Evolutionary conservation across 768 basidiomycete genomes (phyloP).

Genomic region (Trametes sanguinea): DNA sequence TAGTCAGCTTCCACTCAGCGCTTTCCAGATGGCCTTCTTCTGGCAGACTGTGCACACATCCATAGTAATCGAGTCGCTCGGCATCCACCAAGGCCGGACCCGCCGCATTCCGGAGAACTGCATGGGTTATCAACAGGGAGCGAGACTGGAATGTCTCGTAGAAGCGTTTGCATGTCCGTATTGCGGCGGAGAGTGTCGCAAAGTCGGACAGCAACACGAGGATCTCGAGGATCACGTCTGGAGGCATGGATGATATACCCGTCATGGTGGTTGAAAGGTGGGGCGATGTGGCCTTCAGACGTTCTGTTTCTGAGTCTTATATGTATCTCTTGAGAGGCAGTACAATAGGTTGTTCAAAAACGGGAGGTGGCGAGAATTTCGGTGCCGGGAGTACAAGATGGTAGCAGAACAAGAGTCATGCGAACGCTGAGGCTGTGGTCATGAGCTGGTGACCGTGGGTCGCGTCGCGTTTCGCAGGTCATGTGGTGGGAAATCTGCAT

Average conservation of each 20-base stretch:
- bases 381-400: too few relatives aligned
- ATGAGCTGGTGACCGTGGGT: too few relatives aligned
- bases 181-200: conserved; percentile 25
- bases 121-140: conserved; percentile 25
- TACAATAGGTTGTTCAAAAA: too few relatives aligned
- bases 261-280: too few relatives aligned
- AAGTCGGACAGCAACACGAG: conserved; percentile 29
- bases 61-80: conserved; percentile 15
- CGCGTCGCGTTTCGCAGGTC: too few relatives aligned
- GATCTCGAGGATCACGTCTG: conserved; percentile 30
- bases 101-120: conserved; percentile 28
- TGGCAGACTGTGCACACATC: neutral
- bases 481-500: too few relatives aligned
- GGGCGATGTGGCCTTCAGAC: too few relatives aligned
- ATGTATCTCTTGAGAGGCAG: too few relatives aligned
- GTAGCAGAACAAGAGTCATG: too few relatives aligned
- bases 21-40: conserved; percentile 19
- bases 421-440: too few relatives aligned
- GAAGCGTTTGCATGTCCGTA: conserved; percentile 24
- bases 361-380: too few relatives aligned
- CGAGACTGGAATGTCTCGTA: conserved; percentile 28
- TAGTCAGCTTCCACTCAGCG: conserved; percentile 23
- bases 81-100: conserved; percentile 30
- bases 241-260: neutral
- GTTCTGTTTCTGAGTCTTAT: too few relatives aligned